Conservation (phyloP, 192 early-diverging fungal genomes). For the Phycomyces blakesleeanus region DNA sequence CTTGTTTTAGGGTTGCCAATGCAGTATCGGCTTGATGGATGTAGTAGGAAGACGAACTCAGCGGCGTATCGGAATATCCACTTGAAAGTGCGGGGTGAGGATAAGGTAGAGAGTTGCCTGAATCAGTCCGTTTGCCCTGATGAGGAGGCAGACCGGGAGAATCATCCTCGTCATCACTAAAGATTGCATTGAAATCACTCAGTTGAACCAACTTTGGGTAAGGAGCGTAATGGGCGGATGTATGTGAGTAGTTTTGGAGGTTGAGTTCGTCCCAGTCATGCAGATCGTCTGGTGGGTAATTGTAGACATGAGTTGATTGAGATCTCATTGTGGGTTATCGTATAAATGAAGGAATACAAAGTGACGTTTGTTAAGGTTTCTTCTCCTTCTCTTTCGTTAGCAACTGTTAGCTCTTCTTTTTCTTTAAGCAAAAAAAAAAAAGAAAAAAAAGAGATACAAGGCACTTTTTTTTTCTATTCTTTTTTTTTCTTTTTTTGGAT, state of each 20-base stretch:
- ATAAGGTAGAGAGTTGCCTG: background rate
- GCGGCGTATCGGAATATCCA: conserved; percentile 23
- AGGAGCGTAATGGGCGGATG: background rate
- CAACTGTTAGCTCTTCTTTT: too few relatives aligned
- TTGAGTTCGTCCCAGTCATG: background rate
- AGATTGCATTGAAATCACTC: conserved; percentile 19
- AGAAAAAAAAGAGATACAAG: too few relatives aligned
- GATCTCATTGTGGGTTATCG: too few relatives aligned
- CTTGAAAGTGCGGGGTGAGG: background rate
- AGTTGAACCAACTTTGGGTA: background rate
- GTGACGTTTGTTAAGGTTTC: too few relatives aligned
- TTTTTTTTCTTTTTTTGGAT: too few relatives aligned
- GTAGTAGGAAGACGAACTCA: conserved; percentile 37
- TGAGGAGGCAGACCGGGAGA: background rate
- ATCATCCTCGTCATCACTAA: conserved; percentile 34
- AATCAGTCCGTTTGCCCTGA: conserved; percentile 4
- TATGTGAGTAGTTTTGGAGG: background rate
- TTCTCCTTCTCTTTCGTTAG: too few relatives aligned
- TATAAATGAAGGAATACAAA: too few relatives aligned
- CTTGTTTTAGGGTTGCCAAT: conserved; percentile 40
- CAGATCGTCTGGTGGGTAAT: background rate
- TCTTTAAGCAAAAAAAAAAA: too few relatives aligned
- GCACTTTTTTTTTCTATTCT: too few relatives aligned
- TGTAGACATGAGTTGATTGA: too few relatives aligned
- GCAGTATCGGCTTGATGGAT: conserved; percentile 50